Percentiles rank a stretch among this genome's conserved stretches.
These are phyloP conservation scores for Coprinopsis marcescibilis DNA, from an alignment of 768 basidiomycete species.

Conservation along the genomic window DNA sequence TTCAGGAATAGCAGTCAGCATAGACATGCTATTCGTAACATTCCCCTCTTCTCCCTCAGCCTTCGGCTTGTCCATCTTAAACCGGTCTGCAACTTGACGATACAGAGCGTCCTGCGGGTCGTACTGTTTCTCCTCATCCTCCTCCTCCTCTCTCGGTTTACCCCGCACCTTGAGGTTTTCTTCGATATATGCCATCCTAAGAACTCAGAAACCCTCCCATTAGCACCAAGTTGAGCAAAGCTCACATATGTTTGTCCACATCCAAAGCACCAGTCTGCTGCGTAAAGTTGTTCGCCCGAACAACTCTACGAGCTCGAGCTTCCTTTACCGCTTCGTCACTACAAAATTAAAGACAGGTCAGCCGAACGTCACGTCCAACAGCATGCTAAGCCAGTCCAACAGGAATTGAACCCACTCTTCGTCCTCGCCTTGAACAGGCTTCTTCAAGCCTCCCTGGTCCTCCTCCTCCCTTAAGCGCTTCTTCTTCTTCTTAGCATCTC, in stretches of 20 bases:
- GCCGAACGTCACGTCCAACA: not conserved
- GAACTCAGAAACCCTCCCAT: not conserved
- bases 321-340: conserved; percentile 64
- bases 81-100: conserved; percentile 55
- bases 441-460: conserved; percentile 55
- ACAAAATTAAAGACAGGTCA: not conserved
- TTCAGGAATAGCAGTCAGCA: conserved; percentile 97
- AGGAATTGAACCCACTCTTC: conserved; percentile 47
- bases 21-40: conserved; percentile 87
- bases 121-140: conserved; percentile 37
- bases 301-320: conserved; percentile 65
- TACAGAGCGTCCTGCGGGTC: conserved; percentile 81
- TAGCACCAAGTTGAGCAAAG: conserved; percentile 8
- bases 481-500: conserved; percentile 70
- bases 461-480: conserved; percentile 37
- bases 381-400: too few species aligned
- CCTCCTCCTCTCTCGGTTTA: conserved; percentile 42
- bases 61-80: conserved; percentile 49
- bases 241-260: conserved; percentile 97
- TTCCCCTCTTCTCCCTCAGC: conserved; percentile 79
- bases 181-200: conserved; percentile 97
- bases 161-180: conserved; percentile 79
- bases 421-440: conserved; percentile 35
- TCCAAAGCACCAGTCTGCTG: conserved; percentile 95
- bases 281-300: conserved; percentile 90